A percentile compares a stretch with the other conserved stretches of the same genome.
These are phyloP conservation scores for Peniophora sp. DNA, from an alignment of 1,284 basidiomycete genomes.

Conservation along the genomic window DNA sequence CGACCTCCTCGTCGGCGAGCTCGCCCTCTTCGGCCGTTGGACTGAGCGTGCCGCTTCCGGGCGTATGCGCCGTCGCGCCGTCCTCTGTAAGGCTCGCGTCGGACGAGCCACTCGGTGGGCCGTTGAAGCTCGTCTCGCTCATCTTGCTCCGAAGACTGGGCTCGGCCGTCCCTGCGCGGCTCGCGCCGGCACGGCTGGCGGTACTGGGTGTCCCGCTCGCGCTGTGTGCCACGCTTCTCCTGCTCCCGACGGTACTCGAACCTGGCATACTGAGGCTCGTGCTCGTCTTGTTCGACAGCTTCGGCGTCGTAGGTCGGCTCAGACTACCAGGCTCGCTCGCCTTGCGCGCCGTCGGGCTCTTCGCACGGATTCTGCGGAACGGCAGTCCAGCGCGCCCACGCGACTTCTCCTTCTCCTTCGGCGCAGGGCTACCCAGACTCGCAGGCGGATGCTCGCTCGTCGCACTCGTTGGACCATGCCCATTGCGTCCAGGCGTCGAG, in stretches of 20 bases:
- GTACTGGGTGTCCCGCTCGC: background rate
- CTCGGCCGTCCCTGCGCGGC: background rate
- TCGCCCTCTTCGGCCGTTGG: slow-evolving; percentile 6
- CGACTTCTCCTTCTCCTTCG: slow-evolving; percentile 35
- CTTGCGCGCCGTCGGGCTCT: slow-evolving; percentile 65
- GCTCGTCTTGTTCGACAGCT: too few relatives aligned
- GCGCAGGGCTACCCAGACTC: slow-evolving; percentile 40
- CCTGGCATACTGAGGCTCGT: too few relatives aligned
- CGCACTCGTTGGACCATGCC: slow-evolving; percentile 38
- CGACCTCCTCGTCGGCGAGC: slow-evolving; percentile 14
- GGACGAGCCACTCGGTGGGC: slow-evolving; percentile 60
- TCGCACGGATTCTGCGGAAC: slow-evolving; percentile 65
- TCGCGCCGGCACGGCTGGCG: background rate
- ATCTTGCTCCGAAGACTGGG: slow-evolving; percentile 46
- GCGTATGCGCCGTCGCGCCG: slow-evolving; percentile 19
- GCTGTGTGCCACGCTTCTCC: background rate
- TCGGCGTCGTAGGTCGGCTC: too few relatives aligned
- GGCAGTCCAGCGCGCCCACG: slow-evolving; percentile 60
- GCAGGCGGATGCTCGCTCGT: slow-evolving; percentile 5
- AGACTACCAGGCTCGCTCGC: too few relatives aligned
- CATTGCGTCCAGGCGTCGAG: slow-evolving; percentile 47
- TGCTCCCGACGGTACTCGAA: background rate
- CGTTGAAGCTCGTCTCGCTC: slow-evolving; percentile 58
- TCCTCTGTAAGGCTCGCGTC: slow-evolving; percentile 31
- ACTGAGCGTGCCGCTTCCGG: background rate